These are phyloP conservation scores for Globisporangium ultimum DNA, from an alignment of 352 stramenopile species.

Conservation along the genomic window DNA sequence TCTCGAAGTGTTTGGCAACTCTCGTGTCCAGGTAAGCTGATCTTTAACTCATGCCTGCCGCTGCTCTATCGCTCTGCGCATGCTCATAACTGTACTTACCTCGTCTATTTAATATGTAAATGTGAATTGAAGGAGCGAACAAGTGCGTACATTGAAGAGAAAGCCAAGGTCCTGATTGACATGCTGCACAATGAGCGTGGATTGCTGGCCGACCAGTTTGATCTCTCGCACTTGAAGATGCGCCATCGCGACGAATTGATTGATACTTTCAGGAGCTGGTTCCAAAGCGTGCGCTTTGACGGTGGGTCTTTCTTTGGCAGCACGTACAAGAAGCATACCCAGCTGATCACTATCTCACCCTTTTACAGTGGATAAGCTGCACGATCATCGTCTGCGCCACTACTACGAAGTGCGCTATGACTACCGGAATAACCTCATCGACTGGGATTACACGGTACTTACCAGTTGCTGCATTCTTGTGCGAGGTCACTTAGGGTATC, in stretches of 20 bases:
- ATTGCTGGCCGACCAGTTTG: slow-evolving; percentile 57
- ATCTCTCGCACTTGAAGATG: slow-evolving; percentile 89
- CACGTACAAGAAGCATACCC: too few relatives aligned
- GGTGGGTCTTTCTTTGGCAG: slow-evolving; percentile 22
- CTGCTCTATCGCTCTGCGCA: not conserved
- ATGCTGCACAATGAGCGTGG: slow-evolving; percentile 71
- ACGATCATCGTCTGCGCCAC: slow-evolving; percentile 85
- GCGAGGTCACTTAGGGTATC: too few relatives aligned
- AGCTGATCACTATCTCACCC: too few relatives aligned
- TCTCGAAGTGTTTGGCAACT: slow-evolving; percentile 94
- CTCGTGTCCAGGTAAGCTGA: slow-evolving; percentile 62
- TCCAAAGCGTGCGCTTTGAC: slow-evolving; percentile 65
- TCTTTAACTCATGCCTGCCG: not conserved
- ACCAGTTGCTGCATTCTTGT: too few relatives aligned
- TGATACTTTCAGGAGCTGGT: slow-evolving; percentile 84
- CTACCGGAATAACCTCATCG: slow-evolving; percentile 89
- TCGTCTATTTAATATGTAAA: not conserved
- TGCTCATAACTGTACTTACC: not conserved
- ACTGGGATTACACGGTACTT: slow-evolving; percentile 93
- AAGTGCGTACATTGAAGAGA: slow-evolving; percentile 74
- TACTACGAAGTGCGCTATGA: slow-evolving; percentile 94
- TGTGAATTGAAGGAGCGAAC: slow-evolving; percentile 67
- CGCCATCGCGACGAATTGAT: slow-evolving; percentile 87
- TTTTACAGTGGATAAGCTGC: slow-evolving; percentile 73
- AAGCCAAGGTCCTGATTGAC: slow-evolving; percentile 63